A percentile compares a stretch with the other conserved stretches of the same genome.
Conservation (phyloP, 495 filamentous ascomycete species). For the Penicillium tannophilum region DNA sequence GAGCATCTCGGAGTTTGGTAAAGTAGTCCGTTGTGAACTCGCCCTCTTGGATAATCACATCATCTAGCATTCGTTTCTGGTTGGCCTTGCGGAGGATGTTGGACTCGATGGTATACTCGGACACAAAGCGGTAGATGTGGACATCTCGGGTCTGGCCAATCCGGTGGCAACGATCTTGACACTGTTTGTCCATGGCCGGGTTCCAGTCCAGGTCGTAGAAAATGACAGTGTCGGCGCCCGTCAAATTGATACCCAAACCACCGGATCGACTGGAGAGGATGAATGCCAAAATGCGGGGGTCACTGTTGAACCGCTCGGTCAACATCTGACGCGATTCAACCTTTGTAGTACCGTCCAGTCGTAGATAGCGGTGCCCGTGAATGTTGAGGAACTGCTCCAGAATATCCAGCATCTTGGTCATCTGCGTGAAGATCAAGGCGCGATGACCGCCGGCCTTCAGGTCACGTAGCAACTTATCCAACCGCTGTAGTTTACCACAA, state of each 20-base stretch:
- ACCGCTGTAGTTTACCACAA: conserved; percentile 92
- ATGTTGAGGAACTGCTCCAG: conserved; percentile 98
- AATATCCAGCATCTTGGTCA: conserved; percentile 98
- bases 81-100: conserved; percentile 96
- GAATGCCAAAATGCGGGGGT: conserved; percentile 87
- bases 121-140: conserved; percentile 96
- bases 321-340: conserved; percentile 94
- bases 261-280: conserved; percentile 95
- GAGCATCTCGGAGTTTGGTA: conserved; percentile 71
- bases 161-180: conserved; percentile 95
- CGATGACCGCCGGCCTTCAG: conserved; percentile 90
- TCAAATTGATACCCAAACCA: conserved; percentile 94
- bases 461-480: conserved; percentile 83
- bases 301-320: conserved; percentile 96
- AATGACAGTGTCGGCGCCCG: conserved; percentile 96
- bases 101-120: conserved; percentile 96
- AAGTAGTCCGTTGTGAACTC: conserved; percentile 99
- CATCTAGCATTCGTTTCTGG: conserved; percentile 96
- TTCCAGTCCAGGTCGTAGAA: conserved; percentile 99
- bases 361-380: conserved; percentile 93
- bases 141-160: conserved; percentile 98
- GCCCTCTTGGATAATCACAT: conserved; percentile 97
- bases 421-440: conserved; percentile 97
- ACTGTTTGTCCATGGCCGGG: conserved; percentile 99
- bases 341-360: conserved; percentile 92